Evolutionary conservation across 1,139 yeast genomes (phyloP).

Genomic region (Pichia sp.): DNA sequence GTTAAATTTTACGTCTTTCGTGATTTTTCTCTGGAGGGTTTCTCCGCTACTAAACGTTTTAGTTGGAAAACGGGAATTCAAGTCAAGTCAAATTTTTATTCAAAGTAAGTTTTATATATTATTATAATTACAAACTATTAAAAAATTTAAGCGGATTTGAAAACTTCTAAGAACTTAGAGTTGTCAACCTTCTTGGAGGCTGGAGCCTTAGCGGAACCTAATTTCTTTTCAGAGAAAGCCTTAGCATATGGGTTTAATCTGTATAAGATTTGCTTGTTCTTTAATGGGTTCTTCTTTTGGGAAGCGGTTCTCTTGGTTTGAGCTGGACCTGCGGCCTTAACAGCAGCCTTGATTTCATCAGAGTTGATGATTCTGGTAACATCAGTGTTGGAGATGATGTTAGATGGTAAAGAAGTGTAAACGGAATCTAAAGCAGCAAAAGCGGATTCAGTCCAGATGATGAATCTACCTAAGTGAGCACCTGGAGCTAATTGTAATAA

Average conservation of each 20-base stretch:
- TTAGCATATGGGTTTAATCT: constrained; percentile 99
- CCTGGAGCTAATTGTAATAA: constrained; percentile 99
- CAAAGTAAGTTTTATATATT: neutral
- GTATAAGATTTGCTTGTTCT: constrained; percentile 97
- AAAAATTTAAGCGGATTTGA: constrained; percentile 32
- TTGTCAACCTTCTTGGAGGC: constrained; percentile 45
- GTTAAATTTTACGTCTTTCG: no score
- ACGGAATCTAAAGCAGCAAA: constrained; percentile 93
- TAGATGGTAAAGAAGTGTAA: constrained; percentile 95
- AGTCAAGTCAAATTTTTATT: no score
- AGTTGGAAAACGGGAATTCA: no score
- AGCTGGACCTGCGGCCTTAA: constrained; percentile 89
- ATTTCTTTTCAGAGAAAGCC: constrained; percentile 88
- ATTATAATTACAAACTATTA: no score
- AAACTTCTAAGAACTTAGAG: constrained; percentile 61
- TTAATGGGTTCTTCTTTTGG: constrained; percentile 99
- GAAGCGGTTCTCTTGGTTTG: constrained; percentile 91
- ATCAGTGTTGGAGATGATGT: constrained; percentile 94
- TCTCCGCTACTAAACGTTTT: no score
- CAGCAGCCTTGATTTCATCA: constrained; percentile 96
- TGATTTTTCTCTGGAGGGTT: no score
- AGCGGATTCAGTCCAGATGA: constrained; percentile 99
- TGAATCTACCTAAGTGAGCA: constrained; percentile 99
- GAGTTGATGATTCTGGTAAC: constrained; percentile 97
- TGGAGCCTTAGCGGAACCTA: constrained; percentile 78